Evolutionary conservation across 2,329 filamentous ascomycete genomes (phyloP), one percentile per base, ranked within the genome.

Genomic region (Exutisphaerella laricina): DNA sequence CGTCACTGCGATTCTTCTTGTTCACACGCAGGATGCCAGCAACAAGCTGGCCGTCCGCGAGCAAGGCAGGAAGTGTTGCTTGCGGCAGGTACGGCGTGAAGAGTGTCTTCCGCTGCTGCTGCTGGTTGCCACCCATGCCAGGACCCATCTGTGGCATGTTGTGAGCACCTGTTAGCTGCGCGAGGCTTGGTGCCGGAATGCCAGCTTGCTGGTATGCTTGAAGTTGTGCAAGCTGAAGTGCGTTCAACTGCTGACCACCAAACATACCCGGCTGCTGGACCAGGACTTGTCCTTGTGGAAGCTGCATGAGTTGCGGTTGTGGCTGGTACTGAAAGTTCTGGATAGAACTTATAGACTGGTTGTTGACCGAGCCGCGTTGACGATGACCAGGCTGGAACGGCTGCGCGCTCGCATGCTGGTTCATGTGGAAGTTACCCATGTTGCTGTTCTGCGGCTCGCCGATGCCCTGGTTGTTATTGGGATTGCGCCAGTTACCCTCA

Each of bases 1-100:
- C 92, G 67, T 98, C 92, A 58, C 90, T 97, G 51, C 92, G 84
- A 70, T 98, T 98, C 77, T 98, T 98, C 75, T 97, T 98, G 79
- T 98, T 98, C 54, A 98, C 92, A 48, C 92, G 86, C 39, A 98
- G 83, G 56, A 96, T 88, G 71, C 92, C 92, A 49, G 90, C 90
- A 41, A 98, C 92, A 45, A 98, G 82, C 67, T 95, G 88, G 13
- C 92, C 92, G 60, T 96, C 88, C 48, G 80, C 83, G 45, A 97
- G 79, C 28, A 98, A 78, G 38, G 89, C 90, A 45, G 92, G 92
- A 14, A 98, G 75, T 45, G 85, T 94, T 5, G 90, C 90, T 66
- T 98, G 92, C 12, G 92, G 90, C 38, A 98, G 78, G 61, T 98
- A 98, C 50, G 92, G 92, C 57, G 92, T 97, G 71, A 98, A 98